Conservation (phyloP, 2,329 filamentous ascomycete species). For the Verticillium isaacii region DNA sequence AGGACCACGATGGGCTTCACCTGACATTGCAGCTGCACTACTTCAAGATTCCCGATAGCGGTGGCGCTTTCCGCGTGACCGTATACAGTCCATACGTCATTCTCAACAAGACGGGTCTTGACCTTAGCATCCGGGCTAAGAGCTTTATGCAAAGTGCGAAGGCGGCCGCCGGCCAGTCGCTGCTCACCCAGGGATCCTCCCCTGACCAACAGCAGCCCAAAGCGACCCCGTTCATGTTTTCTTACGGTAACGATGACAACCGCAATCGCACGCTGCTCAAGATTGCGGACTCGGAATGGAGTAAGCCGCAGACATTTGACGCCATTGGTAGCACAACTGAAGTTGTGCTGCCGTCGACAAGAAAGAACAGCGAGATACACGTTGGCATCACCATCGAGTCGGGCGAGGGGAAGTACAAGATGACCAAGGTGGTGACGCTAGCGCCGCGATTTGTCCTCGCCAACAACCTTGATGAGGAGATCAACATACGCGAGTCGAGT, state of each 20-base stretch:
- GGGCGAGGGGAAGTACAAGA: slow-evolving; percentile 94
- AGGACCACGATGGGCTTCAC: slow-evolving; percentile 76
- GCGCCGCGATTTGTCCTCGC: slow-evolving; percentile 90
- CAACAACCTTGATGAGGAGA: slow-evolving; percentile 84
- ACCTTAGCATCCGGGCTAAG: slow-evolving; percentile 84
- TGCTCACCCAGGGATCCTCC: slow-evolving; percentile 41
- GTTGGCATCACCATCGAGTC: slow-evolving; percentile 84
- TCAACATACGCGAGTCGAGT: slow-evolving; percentile 86
- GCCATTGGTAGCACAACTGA: slow-evolving; percentile 92
- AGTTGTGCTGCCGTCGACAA: slow-evolving; percentile 71
- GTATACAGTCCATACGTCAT: slow-evolving; percentile 94
- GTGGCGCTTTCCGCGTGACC: slow-evolving; percentile 92
- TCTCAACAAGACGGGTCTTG: slow-evolving; percentile 89
- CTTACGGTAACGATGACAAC: slow-evolving; percentile 80
- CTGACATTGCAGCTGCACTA: slow-evolving; percentile 87
- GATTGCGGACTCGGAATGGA: slow-evolving; percentile 89
- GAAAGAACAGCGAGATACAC: slow-evolving; percentile 76
- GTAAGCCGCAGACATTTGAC: slow-evolving; percentile 96
- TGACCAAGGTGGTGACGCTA: slow-evolving; percentile 92
- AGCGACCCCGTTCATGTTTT: slow-evolving; percentile 92
- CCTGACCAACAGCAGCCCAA: slow-evolving; percentile 57
- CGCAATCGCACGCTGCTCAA: slow-evolving; percentile 87
- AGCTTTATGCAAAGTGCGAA: slow-evolving; percentile 79
- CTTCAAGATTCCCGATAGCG: slow-evolving; percentile 82
- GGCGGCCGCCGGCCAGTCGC: slow-evolving; percentile 74